These are phyloP conservation scores for Lophiotrema nucula DNA, from an alignment of 495 filamentous ascomycete species.

Conservation along the genomic window DNA sequence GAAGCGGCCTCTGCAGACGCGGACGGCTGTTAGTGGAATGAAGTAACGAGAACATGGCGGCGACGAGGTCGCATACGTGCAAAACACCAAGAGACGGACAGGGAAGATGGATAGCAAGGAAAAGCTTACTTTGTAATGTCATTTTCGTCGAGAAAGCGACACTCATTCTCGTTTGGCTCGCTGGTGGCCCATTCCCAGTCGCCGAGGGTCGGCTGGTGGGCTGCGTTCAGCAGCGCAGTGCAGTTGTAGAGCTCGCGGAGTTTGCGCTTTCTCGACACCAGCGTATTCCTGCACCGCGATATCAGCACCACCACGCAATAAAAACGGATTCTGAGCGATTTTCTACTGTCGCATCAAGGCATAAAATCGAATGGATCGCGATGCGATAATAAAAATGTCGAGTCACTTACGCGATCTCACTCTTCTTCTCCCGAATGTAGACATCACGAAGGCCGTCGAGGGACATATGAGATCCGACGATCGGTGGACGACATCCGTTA, in stretches of 20 bases:
- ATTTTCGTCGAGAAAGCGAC: constrained; percentile 67
- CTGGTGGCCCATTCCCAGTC: constrained; percentile 48
- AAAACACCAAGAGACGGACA: constrained; percentile 1
- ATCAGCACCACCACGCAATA: constrained; percentile 38
- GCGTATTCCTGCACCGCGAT: constrained; percentile 59
- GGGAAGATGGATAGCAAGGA: constrained; percentile 21
- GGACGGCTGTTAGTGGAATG: constrained; percentile 13
- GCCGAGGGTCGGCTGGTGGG: constrained; percentile 49
- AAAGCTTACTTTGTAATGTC: constrained; percentile 73
- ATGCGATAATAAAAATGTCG: constrained; percentile 28
- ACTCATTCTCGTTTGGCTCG: constrained; percentile 45
- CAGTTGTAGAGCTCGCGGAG: constrained; percentile 73
- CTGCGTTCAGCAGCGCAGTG: constrained; percentile 45
- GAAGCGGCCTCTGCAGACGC: constrained; percentile 52
- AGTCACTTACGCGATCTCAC: constrained; percentile 60
- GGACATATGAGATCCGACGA: constrained; percentile 47
- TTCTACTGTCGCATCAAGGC: constrained; percentile 38
- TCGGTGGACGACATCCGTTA: constrained; percentile 60
- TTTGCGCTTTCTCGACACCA: constrained; percentile 77
- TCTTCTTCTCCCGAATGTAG: constrained; percentile 57
- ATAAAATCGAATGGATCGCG: constrained; percentile 29
- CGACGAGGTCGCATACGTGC: background rate
- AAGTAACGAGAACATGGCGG: constrained; percentile 30
- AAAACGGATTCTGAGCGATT: constrained; percentile 39
- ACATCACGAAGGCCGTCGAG: constrained; percentile 54